These are phyloP conservation scores for Teratosphaeria destructans DNA, from an alignment of 2,329 filamentous ascomycete species.

Conservation along the genomic window DNA sequence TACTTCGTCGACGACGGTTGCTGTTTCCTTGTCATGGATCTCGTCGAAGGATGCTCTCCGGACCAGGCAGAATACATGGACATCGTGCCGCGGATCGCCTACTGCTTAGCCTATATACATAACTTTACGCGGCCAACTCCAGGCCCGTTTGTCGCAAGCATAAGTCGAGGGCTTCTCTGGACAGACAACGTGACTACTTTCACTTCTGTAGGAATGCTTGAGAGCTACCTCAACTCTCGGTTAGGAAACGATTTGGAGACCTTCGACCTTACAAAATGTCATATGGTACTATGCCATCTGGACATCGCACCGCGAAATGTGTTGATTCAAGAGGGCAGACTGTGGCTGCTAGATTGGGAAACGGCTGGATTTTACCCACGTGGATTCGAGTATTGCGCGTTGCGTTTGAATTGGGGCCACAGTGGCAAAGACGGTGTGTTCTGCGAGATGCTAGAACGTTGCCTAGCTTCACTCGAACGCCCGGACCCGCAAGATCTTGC, in stretches of 20 bases:
- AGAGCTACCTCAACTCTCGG: not conserved
- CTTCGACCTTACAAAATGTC: not conserved
- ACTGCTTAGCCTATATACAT: too few relatives aligned
- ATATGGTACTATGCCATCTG: not conserved
- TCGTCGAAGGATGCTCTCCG: too few relatives aligned
- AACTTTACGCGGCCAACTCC: too few relatives aligned
- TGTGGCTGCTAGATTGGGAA: not conserved
- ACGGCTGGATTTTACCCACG: not conserved
- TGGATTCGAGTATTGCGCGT: not conserved
- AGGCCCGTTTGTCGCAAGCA: too few relatives aligned
- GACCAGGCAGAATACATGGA: too few relatives aligned
- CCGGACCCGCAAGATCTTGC: not conserved
- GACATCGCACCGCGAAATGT: not conserved
- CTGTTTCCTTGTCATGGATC: too few relatives aligned
- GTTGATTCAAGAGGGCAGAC: not conserved
- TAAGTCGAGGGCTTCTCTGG: not conserved
- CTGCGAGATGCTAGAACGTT: not conserved
- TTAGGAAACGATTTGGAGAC: not conserved
- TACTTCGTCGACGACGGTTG: too few relatives aligned
- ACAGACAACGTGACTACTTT: not conserved
- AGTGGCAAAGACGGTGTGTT: not conserved
- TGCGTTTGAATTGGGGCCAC: not conserved
- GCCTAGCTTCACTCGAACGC: not conserved
- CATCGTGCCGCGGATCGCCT: too few relatives aligned
- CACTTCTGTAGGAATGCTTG: not conserved